Percentiles rank a stretch among this genome's conserved stretches.
phyloP scores from a whole-genome alignment of 2,329 filamentous ascomycete species.

The Zalaria obscura region DNA sequence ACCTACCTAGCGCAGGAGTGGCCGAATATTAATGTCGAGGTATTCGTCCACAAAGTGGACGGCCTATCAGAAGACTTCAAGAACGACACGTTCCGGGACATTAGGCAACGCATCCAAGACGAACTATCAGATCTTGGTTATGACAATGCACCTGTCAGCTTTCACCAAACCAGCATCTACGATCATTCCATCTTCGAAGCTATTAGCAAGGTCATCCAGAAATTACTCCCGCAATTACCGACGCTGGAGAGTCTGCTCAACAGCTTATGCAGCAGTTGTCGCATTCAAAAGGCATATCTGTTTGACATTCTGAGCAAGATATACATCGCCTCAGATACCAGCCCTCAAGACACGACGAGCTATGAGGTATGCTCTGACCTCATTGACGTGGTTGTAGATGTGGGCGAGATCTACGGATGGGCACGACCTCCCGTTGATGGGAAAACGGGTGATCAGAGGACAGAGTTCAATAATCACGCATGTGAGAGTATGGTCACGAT shows the following conservation, averaged over 20 bases:
- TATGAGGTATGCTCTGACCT: slow-evolving; percentile 99
- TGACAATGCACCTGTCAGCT: slow-evolving; percentile 85
- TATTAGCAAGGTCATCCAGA: slow-evolving; percentile 96
- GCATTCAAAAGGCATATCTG: slow-evolving; percentile 94
- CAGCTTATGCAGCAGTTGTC: slow-evolving; percentile 81
- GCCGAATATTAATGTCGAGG: slow-evolving; percentile 89
- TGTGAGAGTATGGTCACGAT: slow-evolving; percentile 50
- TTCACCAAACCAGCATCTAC: slow-evolving; percentile 95
- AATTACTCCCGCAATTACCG: slow-evolving; percentile 83
- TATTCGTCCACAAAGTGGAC: slow-evolving; percentile 98
- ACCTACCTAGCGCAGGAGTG: slow-evolving; percentile 78
- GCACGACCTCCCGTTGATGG: slow-evolving; percentile 28
- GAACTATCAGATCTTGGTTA: slow-evolving; percentile 87
- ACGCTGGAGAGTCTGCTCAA: slow-evolving; percentile 90
- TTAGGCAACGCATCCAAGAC: slow-evolving; percentile 90
- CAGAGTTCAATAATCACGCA: slow-evolving; percentile 32
- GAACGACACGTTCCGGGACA: slow-evolving; percentile 89
- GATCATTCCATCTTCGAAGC: slow-evolving; percentile 98
- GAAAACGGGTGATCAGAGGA: slow-evolving; percentile 7
- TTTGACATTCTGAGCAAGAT: slow-evolving; percentile 98
- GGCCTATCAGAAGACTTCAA: slow-evolving; percentile 96
- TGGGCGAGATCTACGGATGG: slow-evolving; percentile 89
- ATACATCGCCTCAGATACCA: slow-evolving; percentile 91
- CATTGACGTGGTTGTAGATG: slow-evolving; percentile 95
- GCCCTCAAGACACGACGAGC: slow-evolving; percentile 83